Conservation (phyloP, 371 early-diverging fungal species). For the Smittium mucronatum region DNA sequence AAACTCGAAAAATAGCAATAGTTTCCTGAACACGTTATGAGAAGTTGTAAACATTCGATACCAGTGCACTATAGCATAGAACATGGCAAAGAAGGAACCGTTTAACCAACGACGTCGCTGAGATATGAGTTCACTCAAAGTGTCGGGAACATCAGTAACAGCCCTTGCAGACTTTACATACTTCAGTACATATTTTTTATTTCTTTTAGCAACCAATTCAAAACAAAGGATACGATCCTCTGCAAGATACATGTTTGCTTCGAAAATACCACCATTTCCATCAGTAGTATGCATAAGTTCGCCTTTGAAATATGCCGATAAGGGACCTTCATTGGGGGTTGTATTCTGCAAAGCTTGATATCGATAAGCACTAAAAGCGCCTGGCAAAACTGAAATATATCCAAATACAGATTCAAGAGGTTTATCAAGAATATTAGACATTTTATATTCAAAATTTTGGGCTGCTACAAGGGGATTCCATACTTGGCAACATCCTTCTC, state of each 20-base stretch:
- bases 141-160: conserved; percentile 74
- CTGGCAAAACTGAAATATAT: conserved; percentile 91
- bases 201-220: conserved; percentile 66
- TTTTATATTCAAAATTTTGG: conserved; percentile 95
- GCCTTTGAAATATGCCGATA: conserved; percentile 85
- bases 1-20: conserved; percentile 51
- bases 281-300: conserved; percentile 71
- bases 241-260: conserved; percentile 63
- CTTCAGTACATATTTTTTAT: conserved; percentile 53
- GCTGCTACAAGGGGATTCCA: conserved; percentile 79
- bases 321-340: conserved; percentile 51
- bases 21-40: conserved; percentile 46
- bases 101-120: conserved; percentile 92
- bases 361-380: conserved; percentile 95
- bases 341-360: conserved; percentile 72
- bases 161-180: conserved; percentile 58
- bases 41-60: conserved; percentile 56
- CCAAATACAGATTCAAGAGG: conserved; percentile 92
- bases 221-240: conserved; percentile 85
- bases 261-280: conserved; percentile 41
- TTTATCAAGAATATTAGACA: conserved; percentile 94
- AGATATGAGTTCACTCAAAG: conserved; percentile 71
- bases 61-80: conserved; percentile 72
- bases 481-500: conserved; percentile 48
- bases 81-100: conserved; percentile 87